A percentile compares a stretch with the other conserved stretches of the same genome.
Evolutionary conservation across 306 rosid species (phyloP).

Genomic region (Sicyos edulis): DNA sequence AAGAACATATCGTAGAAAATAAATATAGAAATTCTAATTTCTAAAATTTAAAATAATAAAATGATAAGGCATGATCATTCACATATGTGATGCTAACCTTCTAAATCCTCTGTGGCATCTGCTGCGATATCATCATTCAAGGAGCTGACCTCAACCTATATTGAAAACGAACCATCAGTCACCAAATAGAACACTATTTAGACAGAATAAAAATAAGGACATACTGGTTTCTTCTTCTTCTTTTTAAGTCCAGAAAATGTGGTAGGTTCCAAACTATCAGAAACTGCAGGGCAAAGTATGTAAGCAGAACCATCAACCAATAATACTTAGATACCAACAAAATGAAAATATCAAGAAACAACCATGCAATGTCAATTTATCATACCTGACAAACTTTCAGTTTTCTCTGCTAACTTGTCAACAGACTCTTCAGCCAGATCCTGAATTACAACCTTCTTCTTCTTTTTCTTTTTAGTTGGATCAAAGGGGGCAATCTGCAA

Average conservation of each 20-base stretch:
- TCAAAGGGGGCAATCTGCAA: constrained; percentile 82
- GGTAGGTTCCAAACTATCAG: constrained; percentile 65
- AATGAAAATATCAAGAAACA: constrained; percentile 8
- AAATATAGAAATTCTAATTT: background rate
- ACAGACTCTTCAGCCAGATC: constrained; percentile 61
- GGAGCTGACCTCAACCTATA: constrained; percentile 61
- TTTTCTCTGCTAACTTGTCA: constrained; percentile 73
- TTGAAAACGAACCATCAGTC: constrained; percentile 17
- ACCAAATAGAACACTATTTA: background rate
- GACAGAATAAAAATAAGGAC: constrained; percentile 17
- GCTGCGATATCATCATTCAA: constrained; percentile 55
- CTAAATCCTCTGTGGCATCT: constrained; percentile 60
- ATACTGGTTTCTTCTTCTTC: constrained; percentile 88
- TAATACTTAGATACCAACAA: background rate
- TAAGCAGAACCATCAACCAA: background rate
- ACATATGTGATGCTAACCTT: constrained; percentile 34
- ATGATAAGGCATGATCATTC: background rate
- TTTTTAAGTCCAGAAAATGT: constrained; percentile 81
- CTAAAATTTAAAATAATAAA: background rate
- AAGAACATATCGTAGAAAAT: background rate
- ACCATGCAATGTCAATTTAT: background rate
- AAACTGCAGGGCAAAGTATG: constrained; percentile 44
- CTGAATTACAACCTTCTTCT: constrained; percentile 52
- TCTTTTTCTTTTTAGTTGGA: constrained; percentile 94
- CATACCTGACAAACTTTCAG: constrained; percentile 69